These are phyloP conservation scores for Gossypium lobatum DNA, from an alignment of 441 rosid genomes.

Conservation along the genomic window DNA sequence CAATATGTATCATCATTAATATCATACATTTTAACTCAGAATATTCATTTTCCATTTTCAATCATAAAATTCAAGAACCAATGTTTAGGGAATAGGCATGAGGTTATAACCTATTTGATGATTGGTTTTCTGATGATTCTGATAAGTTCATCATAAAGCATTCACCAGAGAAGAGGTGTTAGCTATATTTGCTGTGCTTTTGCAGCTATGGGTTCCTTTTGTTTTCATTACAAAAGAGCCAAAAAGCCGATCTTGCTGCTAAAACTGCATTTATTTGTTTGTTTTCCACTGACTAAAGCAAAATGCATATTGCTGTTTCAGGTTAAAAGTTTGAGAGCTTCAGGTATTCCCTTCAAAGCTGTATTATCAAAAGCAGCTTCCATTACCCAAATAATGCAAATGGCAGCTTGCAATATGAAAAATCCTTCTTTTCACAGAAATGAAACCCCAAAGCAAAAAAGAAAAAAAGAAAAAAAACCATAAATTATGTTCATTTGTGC, in stretches of 20 bases:
- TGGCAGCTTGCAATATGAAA: not conserved
- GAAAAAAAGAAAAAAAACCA: not conserved
- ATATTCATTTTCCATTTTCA: not conserved
- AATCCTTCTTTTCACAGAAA: constrained; percentile 7
- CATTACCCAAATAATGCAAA: not conserved
- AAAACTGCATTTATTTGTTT: not conserved
- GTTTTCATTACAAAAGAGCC: constrained; percentile 11
- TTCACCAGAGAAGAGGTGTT: not conserved
- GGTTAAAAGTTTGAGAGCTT: constrained; percentile 11
- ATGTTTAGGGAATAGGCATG: not conserved
- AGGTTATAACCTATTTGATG: not conserved
- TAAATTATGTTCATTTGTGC: not conserved
- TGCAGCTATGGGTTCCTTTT: not conserved
- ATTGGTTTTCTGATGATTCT: constrained; percentile 15
- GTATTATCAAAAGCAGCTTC: not conserved
- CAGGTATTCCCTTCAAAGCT: not conserved
- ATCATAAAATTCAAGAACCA: not conserved
- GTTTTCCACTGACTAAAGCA: constrained; percentile 15
- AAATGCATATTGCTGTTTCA: not conserved
- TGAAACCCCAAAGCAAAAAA: not conserved
- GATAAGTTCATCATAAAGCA: constrained; percentile 9
- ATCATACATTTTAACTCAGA: not conserved
- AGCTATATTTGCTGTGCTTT: not conserved
- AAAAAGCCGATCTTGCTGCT: constrained; percentile 11
- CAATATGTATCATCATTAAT: not conserved